phyloP scores from a whole-genome alignment of 495 filamentous ascomycete species.

The Penicillium daleae region DNA sequence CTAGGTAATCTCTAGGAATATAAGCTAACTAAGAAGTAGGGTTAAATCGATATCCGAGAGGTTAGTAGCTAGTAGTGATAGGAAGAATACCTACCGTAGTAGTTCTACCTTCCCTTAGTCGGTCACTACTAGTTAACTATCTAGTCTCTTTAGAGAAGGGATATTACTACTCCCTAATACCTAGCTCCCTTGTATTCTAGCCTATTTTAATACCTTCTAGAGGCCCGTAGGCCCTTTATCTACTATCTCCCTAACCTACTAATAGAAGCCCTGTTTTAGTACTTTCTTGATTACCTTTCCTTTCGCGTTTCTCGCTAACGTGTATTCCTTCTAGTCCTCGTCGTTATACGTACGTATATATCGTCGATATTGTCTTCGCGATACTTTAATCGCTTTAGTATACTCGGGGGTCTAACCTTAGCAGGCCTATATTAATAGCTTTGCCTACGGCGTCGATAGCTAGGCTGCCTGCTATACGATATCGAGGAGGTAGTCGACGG shows the following conservation, averaged over 20 bases:
- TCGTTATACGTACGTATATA: neutral
- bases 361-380: too few relatives aligned
- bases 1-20: neutral
- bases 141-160: neutral
- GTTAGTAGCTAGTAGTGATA: neutral
- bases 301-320: neutral
- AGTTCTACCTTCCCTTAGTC: neutral
- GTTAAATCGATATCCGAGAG: neutral
- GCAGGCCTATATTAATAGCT: too few relatives aligned
- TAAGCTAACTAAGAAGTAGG: too few relatives aligned
- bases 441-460: too few relatives aligned
- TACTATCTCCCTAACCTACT: neutral
- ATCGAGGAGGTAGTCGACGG: too few relatives aligned
- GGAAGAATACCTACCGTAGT: neutral
- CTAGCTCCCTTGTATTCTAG: neutral
- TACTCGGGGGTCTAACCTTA: too few relatives aligned
- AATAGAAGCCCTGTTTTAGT: neutral
- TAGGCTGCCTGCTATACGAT: too few relatives aligned
- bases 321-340: neutral
- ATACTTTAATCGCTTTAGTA: too few relatives aligned
- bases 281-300: neutral
- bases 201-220: neutral
- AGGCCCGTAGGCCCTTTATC: neutral
- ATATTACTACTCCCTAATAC: neutral
- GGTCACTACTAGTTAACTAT: too few relatives aligned